phyloP scores from a whole-genome alignment of 371 early-diverging fungal genomes.

The Mucor velutinosus region DNA sequence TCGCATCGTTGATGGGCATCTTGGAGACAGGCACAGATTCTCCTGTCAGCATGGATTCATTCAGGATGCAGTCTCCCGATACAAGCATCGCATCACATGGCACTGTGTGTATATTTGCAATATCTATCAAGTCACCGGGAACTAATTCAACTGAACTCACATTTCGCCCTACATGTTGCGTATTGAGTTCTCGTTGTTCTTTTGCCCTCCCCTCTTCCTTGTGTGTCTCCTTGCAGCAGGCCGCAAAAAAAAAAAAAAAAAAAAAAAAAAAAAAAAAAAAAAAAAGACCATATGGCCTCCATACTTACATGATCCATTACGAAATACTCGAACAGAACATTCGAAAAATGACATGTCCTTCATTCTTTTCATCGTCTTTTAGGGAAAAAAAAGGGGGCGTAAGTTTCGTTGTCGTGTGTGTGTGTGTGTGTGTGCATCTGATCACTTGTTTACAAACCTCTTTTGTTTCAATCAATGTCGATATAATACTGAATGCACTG shows the following conservation, averaged over 20 bases:
- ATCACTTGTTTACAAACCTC: slow-evolving; percentile 44
- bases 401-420: neutral
- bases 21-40: slow-evolving; percentile 81
- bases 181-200: neutral
- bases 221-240: too few species aligned
- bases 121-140: slow-evolving; percentile 94
- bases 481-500: slow-evolving; percentile 72
- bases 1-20: slow-evolving; percentile 69
- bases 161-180: slow-evolving; percentile 49
- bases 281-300: neutral
- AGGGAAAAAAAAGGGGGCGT: neutral
- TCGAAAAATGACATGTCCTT: slow-evolving; percentile 86
- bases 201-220: neutral
- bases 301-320: slow-evolving; percentile 66
- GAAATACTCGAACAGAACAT: slow-evolving; percentile 78
- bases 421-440: too few species aligned
- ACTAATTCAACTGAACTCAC: slow-evolving; percentile 88
- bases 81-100: slow-evolving; percentile 96
- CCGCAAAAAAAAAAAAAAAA: too few species aligned
- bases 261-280: too few species aligned
- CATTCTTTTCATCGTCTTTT: slow-evolving; percentile 74
- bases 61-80: slow-evolving; percentile 97
- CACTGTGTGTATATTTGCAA: slow-evolving; percentile 69
- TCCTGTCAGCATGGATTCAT: slow-evolving; percentile 99
- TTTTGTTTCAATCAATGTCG: slow-evolving; percentile 85